A percentile compares a stretch with the other conserved stretches of the same genome.
Evolutionary conservation across 2,329 filamentous ascomycete species (phyloP).

Genomic region (Cercospora janseana): DNA sequence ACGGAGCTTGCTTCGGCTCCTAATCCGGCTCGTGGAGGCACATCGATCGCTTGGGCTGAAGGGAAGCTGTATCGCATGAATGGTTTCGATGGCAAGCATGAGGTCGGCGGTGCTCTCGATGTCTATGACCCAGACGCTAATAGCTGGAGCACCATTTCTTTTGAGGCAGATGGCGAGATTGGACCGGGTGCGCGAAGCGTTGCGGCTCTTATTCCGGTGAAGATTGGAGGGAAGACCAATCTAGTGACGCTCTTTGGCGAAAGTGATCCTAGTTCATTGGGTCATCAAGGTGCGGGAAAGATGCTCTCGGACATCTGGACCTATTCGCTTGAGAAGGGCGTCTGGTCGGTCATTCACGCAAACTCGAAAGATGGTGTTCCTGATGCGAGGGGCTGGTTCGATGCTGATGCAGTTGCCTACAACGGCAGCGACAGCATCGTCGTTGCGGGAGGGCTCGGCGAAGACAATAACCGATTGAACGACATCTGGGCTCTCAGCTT

Average conservation of each 20-base stretch:
- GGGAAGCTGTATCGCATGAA: conserved; percentile 74
- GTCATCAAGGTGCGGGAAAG: conserved; percentile 56
- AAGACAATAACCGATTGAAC: conserved; percentile 52
- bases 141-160: conserved; percentile 44
- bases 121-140: conserved; percentile 48
- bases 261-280: conserved; percentile 52
- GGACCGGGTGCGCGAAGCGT: conserved; percentile 55
- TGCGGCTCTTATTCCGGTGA: conserved; percentile 45
- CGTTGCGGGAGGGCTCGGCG: conserved; percentile 53
- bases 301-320: conserved; percentile 56
- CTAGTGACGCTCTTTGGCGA: conserved; percentile 56
- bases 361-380: conserved; percentile 36
- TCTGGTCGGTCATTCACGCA: conserved; percentile 39
- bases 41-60: conserved; percentile 63
- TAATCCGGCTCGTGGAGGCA: conserved; percentile 63
- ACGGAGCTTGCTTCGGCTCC: conserved; percentile 66
- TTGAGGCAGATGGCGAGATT: conserved; percentile 43
- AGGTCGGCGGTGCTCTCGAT: conserved; percentile 71
- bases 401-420: conserved; percentile 45
- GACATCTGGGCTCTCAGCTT: conserved; percentile 50
- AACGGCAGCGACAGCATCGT: conserved; percentile 42
- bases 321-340: conserved; percentile 40
- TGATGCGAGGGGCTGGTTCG: conserved; percentile 54
- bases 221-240: conserved; percentile 37
- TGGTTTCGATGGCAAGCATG: conserved; percentile 69